Base-by-base conservation (phyloP, 2,329 filamentous ascomycete species). In the Aspergillus sp. region DNA sequence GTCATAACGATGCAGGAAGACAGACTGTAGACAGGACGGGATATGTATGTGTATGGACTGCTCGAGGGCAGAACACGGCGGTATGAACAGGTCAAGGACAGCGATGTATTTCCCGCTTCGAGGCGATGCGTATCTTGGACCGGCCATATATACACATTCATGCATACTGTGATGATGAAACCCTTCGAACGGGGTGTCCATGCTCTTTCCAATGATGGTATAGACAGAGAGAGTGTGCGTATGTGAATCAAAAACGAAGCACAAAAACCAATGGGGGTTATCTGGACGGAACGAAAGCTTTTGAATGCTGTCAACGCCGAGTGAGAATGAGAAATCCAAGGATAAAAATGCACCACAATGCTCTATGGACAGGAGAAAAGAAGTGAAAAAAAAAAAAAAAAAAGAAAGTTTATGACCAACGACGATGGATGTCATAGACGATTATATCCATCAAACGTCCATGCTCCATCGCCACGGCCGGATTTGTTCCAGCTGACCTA, bases 391-490 rank as follows among this genome's bases (percentile, higher is more conserved):
- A 20, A 50, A 18, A 29, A 39, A 18, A n/a, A 54, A 18, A 24
- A 51, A 32, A 20, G 47, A 18, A 29, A 39, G 24, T 24, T 32
- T 29, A 29, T 18, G 29, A n/a, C 31, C 20, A 10, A 39, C 20
- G 31, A 18, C 31, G 36, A 42, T n/a, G 36, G 36, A n/a, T n/a
- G 16, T 36, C 32, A 36, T 36, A 14, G 11, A 36, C 32, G 32
- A 12, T 14, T 14, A 36, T 36, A 14, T 36, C 32, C 11, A 52
- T 71, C 69, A 78, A 45, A 78, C 73, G 60, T 78, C 75, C 75
- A 78, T 78, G 62, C 76, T 78, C 76, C 76, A 78, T 60, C 76
- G 71, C 69, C 72, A 78, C 12, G 75, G 75, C 32, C 73, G 73
- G 54, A 76, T 65, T 42, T 67, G 69, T 57, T 73, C 68, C 22